Conservation (phyloP, 2,329 filamentous ascomycete species). For the Talaromyces rugulosus region DNA sequence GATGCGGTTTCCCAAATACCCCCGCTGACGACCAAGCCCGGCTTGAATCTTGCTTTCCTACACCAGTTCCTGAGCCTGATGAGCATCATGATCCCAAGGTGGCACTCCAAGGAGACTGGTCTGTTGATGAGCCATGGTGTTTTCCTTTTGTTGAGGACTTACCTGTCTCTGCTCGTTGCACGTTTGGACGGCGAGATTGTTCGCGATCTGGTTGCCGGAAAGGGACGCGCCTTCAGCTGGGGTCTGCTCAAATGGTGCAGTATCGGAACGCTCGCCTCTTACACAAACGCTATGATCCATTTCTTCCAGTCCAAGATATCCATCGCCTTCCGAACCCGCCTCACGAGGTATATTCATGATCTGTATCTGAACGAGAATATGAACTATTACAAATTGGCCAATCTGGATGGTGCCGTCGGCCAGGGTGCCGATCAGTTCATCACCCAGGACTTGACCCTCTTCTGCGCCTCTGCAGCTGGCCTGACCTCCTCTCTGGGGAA, state of each 20-base stretch:
- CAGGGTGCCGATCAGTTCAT: conserved; percentile 95
- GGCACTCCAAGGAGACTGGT: conserved; percentile 93
- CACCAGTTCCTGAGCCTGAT: conserved; percentile 95
- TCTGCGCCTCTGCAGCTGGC: conserved; percentile 87
- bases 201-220: conserved; percentile 89
- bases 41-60: conserved; percentile 89
- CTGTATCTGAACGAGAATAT: conserved; percentile 91
- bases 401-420: conserved; percentile 87
- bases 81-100: conserved; percentile 95
- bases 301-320: conserved; percentile 97
- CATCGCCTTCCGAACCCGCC: conserved; percentile 90
- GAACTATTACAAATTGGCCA: conserved; percentile 93
- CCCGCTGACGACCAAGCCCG: conserved; percentile 85
- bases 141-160: conserved; percentile 88
- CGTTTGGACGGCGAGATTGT: conserved; percentile 94
- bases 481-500: conserved; percentile 97
- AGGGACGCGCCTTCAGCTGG: conserved; percentile 81
- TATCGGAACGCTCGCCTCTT: conserved; percentile 86
- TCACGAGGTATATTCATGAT: conserved; percentile 96
- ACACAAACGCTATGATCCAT: conserved; percentile 99
- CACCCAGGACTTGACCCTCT: conserved; percentile 91
- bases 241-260: conserved; percentile 94
- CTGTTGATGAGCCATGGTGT: conserved; percentile 81
- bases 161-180: conserved; percentile 88
- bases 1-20: conserved; percentile 62